Evolutionary conservation across 805 yeast genomes (phyloP).

Genomic region (Starmerella stigmatis): DNA sequence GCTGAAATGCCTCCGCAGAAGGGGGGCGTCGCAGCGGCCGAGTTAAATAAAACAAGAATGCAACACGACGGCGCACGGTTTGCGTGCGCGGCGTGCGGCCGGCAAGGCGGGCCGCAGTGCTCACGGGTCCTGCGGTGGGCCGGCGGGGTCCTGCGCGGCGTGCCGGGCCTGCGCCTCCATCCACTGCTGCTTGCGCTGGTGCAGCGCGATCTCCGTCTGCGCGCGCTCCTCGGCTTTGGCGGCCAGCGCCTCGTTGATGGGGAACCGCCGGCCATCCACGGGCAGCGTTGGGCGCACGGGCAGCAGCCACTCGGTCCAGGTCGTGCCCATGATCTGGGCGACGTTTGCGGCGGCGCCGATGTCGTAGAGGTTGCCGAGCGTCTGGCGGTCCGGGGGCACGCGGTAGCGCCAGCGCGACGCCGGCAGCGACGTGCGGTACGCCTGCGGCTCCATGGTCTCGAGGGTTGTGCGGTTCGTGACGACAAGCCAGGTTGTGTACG

Average conservation of each 20-base stretch:
- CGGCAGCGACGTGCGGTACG: slow-evolving; percentile 31
- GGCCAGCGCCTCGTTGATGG: slow-evolving; percentile 27
- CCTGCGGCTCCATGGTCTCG: slow-evolving; percentile 44
- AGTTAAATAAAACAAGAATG: too few relatives aligned
- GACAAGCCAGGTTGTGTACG: slow-evolving; percentile 46
- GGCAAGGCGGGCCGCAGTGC: too few relatives aligned
- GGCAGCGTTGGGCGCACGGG: slow-evolving; percentile 38
- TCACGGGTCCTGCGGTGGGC: too few relatives aligned
- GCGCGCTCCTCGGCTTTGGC: slow-evolving; percentile 29
- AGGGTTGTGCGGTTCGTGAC: slow-evolving; percentile 65
- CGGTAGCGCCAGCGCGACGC: slow-evolving; percentile 32
- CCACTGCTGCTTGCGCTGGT: slow-evolving; percentile 16
- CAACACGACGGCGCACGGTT: too few relatives aligned
- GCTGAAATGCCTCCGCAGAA: too few relatives aligned
- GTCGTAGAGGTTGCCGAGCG: slow-evolving; percentile 62
- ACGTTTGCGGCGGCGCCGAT: slow-evolving; percentile 57
- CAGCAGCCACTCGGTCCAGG: slow-evolving; percentile 56
- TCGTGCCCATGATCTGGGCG: slow-evolving; percentile 61
- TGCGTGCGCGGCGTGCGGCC: too few relatives aligned
- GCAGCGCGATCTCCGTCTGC: slow-evolving; percentile 27
- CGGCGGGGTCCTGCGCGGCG: too few relatives aligned
- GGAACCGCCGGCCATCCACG: slow-evolving; percentile 34
- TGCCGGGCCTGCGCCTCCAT: not conserved
- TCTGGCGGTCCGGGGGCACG: slow-evolving; percentile 36
- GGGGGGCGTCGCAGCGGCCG: too few relatives aligned